Evolutionary conservation across 2,329 filamentous ascomycete genomes (phyloP).

Genomic region (Stemphylium beticola): DNA sequence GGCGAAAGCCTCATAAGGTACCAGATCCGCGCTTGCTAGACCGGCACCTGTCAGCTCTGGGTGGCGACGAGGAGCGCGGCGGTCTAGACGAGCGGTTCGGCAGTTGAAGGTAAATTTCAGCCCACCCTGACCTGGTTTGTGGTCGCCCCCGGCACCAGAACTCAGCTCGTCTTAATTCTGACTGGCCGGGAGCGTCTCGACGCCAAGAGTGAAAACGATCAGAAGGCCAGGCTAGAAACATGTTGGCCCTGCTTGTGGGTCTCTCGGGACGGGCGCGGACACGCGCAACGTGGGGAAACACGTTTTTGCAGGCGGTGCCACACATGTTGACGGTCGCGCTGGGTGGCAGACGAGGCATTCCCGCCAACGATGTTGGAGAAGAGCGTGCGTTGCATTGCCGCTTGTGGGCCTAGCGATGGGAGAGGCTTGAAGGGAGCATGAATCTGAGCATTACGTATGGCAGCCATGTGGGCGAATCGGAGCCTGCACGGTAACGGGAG

Average conservation of each 20-base stretch:
- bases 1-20: constrained; percentile 24
- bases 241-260: constrained; percentile 29
- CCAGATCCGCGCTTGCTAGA: constrained; percentile 22
- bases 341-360: constrained; percentile 20
- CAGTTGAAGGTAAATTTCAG: constrained; percentile 24
- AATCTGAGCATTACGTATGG: background rate
- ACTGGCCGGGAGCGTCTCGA: constrained; percentile 6
- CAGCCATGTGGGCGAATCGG: constrained; percentile 24
- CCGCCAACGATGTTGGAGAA: constrained; percentile 10
- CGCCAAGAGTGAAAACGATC: constrained; percentile 22
- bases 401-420: constrained; percentile 12
- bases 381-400: constrained; percentile 10
- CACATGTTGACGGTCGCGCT: constrained; percentile 27
- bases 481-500: constrained; percentile 22
- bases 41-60: constrained; percentile 22
- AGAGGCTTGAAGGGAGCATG: background rate
- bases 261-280: constrained; percentile 33
- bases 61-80: constrained; percentile 10
- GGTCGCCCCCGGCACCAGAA: constrained; percentile 20
- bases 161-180: constrained; percentile 12
- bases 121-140: constrained; percentile 19
- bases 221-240: constrained; percentile 34
- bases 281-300: constrained; percentile 44
- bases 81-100: constrained; percentile 34
- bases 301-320: constrained; percentile 34